A percentile compares a stretch with the other conserved stretches of the same genome.
These are phyloP conservation scores for Candida endomychidarum DNA, from an alignment of 805 yeast genomes.

Conservation along the genomic window DNA sequence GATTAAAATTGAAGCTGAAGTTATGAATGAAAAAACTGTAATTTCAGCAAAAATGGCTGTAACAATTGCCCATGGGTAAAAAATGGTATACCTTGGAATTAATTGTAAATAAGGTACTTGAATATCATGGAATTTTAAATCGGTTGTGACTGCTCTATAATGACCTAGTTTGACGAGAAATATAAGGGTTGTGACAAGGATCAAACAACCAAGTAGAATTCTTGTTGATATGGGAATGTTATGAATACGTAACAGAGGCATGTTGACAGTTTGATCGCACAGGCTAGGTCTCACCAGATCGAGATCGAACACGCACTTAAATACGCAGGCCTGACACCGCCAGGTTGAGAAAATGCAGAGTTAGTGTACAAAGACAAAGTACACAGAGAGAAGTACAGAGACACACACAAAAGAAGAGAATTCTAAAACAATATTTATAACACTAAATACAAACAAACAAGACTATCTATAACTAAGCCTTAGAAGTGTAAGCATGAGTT, in stretches of 20 bases:
- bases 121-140: conserved; percentile 36
- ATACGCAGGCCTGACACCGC: not conserved
- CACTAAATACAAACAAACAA: conserved; percentile 8
- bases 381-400: not conserved
- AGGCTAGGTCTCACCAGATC: too few relatives aligned
- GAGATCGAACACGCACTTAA: too few relatives aligned
- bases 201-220: conserved; percentile 40
- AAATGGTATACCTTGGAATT: conserved; percentile 56
- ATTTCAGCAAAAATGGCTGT: conserved; percentile 67
- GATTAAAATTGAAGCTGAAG: conserved; percentile 37
- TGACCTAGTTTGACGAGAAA: conserved; percentile 18
- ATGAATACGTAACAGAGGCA: conserved; percentile 14
- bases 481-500: conserved; percentile 57
- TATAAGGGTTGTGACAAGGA: conserved; percentile 31
- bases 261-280: not conserved
- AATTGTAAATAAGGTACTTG: conserved; percentile 60
- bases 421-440: conserved; percentile 6
- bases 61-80: conserved; percentile 63
- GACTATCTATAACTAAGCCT: conserved; percentile 30
- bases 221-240: conserved; percentile 50
- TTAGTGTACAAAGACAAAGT: too few relatives aligned
- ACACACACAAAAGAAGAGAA: too few relatives aligned
- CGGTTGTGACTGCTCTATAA: conserved; percentile 13
- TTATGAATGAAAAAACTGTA: conserved; percentile 43
- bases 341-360: too few relatives aligned